A percentile compares a stretch with the other conserved stretches of the same genome.
phyloP scores from a whole-genome alignment of 2,329 filamentous ascomycete genomes.

The Epichloe typhina region DNA sequence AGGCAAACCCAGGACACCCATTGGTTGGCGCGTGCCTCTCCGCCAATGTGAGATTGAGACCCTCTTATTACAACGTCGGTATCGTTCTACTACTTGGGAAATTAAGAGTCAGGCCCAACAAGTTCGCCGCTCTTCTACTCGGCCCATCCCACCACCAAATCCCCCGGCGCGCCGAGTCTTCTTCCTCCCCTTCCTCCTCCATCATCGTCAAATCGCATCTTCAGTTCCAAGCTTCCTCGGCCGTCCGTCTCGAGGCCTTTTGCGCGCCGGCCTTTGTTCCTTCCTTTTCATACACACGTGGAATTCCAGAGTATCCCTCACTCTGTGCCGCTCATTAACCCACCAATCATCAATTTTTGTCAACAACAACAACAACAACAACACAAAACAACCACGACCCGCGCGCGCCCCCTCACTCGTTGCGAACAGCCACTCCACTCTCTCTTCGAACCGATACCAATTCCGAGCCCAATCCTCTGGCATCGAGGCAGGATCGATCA shows the following conservation, averaged over 20 bases:
- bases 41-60: not conserved
- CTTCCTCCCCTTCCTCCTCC: not conserved
- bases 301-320: conserved; percentile 14
- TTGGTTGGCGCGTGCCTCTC: too few species aligned
- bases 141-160: not conserved
- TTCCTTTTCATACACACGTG: conserved; percentile 4
- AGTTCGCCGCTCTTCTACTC: not conserved
- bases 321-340: conserved; percentile 7
- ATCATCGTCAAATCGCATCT: not conserved
- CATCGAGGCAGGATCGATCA: too few species aligned
- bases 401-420: not conserved
- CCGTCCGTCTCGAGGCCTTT: not conserved
- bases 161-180: not conserved
- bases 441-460: too few species aligned
- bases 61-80: not conserved
- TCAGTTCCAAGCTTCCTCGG: not conserved
- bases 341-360: not conserved
- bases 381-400: not conserved
- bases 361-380: not conserved
- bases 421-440: not conserved
- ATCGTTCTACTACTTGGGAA: not conserved
- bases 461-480: too few species aligned
- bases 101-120: conserved; percentile 1
- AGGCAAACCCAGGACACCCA: too few species aligned
- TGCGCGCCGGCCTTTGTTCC: conserved; percentile 1